Evolutionary conservation across 2,329 filamentous ascomycete genomes (phyloP), one percentile per base, ranked within the genome.

Genomic region (Tolypocladium paradoxum): DNA sequence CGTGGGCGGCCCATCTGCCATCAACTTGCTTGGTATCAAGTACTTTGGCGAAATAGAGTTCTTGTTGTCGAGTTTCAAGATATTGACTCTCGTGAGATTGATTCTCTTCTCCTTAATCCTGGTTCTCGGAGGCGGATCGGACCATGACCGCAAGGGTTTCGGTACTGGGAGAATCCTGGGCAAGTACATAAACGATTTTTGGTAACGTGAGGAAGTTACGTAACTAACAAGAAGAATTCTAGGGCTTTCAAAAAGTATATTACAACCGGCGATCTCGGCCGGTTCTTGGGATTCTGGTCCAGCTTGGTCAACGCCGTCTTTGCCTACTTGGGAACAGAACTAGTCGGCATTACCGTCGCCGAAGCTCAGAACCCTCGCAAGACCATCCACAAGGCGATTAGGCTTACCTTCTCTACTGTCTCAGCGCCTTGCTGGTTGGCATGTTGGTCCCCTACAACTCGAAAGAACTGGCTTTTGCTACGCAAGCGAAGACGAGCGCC

Each of bases 341-440:
- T 90, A 45, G 84, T 90, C 50, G 87, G 86, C 70, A 85, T 90
- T 14, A 90, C 87, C 0, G 85, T 88, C 35, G 87, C 84, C 51
- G 86, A 90, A 68, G 86, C 87, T 0, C 84, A 90, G 70, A 90
- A 90, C 70, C 88, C 88, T 0, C 82, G 87, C 64, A 82, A 80
- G 67, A 87, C 83, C 16, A 84, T 92, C 56, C 88, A 87, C 6
- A 81, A 83, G 55, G 87, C 87, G 51, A 90, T 90, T 74, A 86
- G 83, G 66, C 76, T 90, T 49, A 90, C 87, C 59, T 91, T 91
- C 70, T 91, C 75, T 92, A 92, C 74, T 77, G 83, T 61, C 68
- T 89, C 54, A 84, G 80, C 24, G 85, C 90, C 38, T 76, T 92
- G 51, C 76, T 91, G 49, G 74, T 92, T 52, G 87, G 87, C 63